Base-by-base conservation (phyloP, 257 asterid species). In the Nicotiana paniculata region DNA sequence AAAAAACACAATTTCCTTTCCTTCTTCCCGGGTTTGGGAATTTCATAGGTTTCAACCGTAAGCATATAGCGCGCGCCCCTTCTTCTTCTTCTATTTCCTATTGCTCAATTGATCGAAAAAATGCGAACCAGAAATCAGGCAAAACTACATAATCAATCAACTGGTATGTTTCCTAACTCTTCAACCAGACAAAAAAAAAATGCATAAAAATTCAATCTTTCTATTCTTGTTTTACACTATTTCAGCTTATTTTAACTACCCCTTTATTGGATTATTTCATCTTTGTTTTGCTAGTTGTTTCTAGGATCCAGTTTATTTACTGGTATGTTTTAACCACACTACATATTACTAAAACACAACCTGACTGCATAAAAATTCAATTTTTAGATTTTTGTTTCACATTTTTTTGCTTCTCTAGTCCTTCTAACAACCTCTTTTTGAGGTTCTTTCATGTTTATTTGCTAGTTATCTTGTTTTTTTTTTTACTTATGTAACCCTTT, bases 91-190 rank as follows among this genome's bases (percentile, higher is more conserved):
- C 24, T 21, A 21, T 21, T 21, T 21, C 24, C 24, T 21, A 21
- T 21, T 21, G 24, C 24, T 21, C 24, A 21, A 21, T 21, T 21
- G 24, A 21, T 21, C 24, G 24, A 21, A 21, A 21, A 46, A 87
- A 93, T 93, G 98, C 90, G 90, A 85, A 91, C 94, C 46, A 86
- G 97, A 87, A 90, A 85, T 76, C 89, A 86, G 70, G 85, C 93
- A 81, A 92, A 84, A 87, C 85, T 84, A 76, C 84, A 85, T 6
- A 88, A 69, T 9, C 86, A 85, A 62, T 79, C 90, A 83, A 79
- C 82, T 33, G 91, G 97, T 90, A 85, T 43, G 83, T 35, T 77
- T 75, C 28, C 15, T 55, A 30, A 15, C 54, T 39, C 65, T 24
- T 24, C 32, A 7, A 18, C 30, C 9, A 26, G 3, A 17, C 7